Evolutionary conservation across 768 basidiomycete genomes (phyloP).

Genomic region (Mrakia blollopis): DNA sequence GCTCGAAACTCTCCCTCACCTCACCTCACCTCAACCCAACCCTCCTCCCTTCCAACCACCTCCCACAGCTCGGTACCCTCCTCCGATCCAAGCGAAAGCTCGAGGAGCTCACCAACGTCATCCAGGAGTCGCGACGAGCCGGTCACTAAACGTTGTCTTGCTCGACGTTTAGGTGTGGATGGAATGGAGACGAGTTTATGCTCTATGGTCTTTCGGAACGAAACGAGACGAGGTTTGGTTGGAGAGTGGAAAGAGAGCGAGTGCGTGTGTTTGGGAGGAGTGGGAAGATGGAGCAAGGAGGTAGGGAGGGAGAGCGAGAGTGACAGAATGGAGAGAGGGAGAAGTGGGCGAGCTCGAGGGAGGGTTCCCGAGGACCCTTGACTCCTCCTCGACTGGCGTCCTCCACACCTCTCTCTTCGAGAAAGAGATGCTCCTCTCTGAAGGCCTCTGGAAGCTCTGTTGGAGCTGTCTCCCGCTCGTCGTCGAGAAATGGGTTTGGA

Average conservation of each 20-base stretch:
- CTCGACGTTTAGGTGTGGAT: slow-evolving; percentile 5
- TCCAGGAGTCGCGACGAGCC: slow-evolving; percentile 52
- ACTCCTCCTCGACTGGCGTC: no score
- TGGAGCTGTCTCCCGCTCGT: no score
- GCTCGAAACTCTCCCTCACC: neutral
- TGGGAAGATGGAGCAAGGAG: no score
- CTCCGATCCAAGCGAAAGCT: slow-evolving; percentile 97
- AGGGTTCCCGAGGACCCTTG: no score
- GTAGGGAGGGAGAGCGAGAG: no score
- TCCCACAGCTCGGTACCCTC: slow-evolving; percentile 81
- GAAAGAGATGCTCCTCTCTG: no score
- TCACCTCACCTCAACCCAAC: neutral
- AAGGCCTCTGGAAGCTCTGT: no score
- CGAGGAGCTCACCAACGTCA: slow-evolving; percentile 86
- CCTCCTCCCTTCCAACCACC: neutral
- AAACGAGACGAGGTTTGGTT: neutral
- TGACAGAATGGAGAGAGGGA: no score
- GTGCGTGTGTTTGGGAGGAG: no score
- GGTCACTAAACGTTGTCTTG: slow-evolving; percentile 41
- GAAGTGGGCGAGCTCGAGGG: no score
- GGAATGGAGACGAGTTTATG: slow-evolving; percentile 10
- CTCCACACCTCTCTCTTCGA: no score
- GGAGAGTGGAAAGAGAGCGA: neutral
- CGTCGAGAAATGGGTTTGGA: no score
- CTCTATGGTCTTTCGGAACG: slow-evolving; percentile 16